These are phyloP conservation scores for Trichoderma sp. DNA, from an alignment of 2,329 filamentous ascomycete genomes.

Conservation along the genomic window DNA sequence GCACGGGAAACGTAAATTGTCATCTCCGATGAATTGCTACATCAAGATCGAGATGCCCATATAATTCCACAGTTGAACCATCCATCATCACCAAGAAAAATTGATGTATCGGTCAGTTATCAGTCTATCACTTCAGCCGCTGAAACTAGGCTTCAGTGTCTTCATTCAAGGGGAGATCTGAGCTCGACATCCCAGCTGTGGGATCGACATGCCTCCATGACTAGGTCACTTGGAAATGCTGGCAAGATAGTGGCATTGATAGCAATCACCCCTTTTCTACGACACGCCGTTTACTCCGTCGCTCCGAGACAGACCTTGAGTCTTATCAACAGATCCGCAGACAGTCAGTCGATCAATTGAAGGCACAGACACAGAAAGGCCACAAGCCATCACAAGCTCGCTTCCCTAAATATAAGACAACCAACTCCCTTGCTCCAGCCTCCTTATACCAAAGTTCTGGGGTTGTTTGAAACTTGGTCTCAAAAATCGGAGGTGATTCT, in stretches of 20 bases:
- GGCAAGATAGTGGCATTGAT: background rate
- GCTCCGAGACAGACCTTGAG: background rate
- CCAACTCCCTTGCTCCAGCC: slow-evolving; percentile 22
- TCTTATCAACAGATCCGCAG: background rate
- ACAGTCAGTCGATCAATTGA: background rate
- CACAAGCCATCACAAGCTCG: background rate
- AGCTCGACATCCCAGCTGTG: background rate
- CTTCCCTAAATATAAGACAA: background rate
- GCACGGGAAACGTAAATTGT: background rate
- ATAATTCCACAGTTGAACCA: background rate
- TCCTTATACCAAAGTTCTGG: slow-evolving; percentile 52
- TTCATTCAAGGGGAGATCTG: background rate
- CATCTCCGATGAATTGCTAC: background rate
- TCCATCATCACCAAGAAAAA: background rate
- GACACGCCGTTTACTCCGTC: too few species aligned
- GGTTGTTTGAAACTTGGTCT: slow-evolving; percentile 54
- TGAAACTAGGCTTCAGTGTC: too few species aligned
- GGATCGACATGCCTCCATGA: background rate
- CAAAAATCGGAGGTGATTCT: slow-evolving; percentile 35
- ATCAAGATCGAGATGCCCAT: background rate
- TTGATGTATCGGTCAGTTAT: background rate
- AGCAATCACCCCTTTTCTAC: background rate
- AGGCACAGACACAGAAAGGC: background rate
- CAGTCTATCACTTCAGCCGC: background rate
- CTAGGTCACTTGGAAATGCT: background rate